phyloP scores from a whole-genome alignment of 345 rosid species.

The Populus tremula region DNA sequence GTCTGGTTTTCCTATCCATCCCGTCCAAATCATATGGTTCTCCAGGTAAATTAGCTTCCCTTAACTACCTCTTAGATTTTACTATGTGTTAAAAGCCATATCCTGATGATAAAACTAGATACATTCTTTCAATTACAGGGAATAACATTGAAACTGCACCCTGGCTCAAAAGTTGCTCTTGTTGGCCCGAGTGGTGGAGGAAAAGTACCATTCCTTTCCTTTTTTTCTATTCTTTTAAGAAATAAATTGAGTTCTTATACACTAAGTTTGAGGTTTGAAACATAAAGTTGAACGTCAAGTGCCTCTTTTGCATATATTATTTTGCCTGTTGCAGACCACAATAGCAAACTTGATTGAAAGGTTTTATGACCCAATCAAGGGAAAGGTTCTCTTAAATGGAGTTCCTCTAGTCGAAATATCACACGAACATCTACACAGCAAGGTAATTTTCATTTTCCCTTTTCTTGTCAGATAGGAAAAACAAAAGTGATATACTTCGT shows the following conservation, averaged over 20 bases:
- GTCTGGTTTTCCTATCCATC: constrained; percentile 99
- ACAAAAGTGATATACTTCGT: neutral
- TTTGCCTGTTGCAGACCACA: constrained; percentile 63
- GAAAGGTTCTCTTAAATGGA: constrained; percentile 74
- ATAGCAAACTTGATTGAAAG: constrained; percentile 89
- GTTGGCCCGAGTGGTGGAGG: constrained; percentile 99
- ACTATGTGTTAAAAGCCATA: neutral
- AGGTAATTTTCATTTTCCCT: constrained; percentile 35
- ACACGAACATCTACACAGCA: constrained; percentile 73
- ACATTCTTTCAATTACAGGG: constrained; percentile 52
- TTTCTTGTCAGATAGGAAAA: neutral
- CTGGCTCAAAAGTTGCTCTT: constrained; percentile 87
- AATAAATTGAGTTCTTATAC: neutral
- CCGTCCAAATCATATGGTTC: constrained; percentile 85
- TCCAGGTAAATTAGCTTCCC: constrained; percentile 54
- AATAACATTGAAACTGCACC: constrained; percentile 68
- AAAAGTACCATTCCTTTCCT: constrained; percentile 46
- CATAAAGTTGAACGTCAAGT: neutral
- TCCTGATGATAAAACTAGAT: neutral
- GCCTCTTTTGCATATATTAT: neutral
- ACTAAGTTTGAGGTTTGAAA: neutral
- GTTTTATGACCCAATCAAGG: constrained; percentile 84
- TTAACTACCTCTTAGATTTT: neutral
- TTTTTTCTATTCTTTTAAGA: neutral
- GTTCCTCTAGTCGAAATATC: constrained; percentile 77